Evolutionary conservation across 371 early-diverging fungal genomes (phyloP).

Genomic region (Mucor plumbeus): DNA sequence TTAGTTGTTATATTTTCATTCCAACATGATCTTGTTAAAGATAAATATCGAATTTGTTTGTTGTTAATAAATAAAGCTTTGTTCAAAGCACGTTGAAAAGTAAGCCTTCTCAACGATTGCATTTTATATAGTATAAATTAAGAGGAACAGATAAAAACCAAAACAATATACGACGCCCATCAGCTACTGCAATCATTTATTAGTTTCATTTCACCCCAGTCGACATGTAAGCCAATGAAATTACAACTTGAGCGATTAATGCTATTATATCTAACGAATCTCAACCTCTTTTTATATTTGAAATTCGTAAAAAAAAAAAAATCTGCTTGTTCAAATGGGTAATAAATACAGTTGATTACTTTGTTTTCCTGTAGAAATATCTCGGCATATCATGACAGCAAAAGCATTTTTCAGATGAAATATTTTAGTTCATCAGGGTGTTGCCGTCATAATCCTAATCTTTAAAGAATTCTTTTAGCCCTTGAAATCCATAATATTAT

Average conservation of each 20-base stretch:
- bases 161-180: conserved; percentile 5
- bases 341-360: too few relatives aligned
- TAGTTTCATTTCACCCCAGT: conserved; percentile 1
- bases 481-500: background rate
- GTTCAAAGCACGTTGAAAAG: background rate
- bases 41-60: background rate
- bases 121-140: background rate
- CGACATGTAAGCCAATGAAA: conserved; percentile 5
- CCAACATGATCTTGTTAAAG: background rate
- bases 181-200: background rate
- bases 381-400: too few relatives aligned
- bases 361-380: too few relatives aligned
- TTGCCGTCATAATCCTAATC: background rate
- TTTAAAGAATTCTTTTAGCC: background rate
- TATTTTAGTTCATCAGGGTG: background rate
- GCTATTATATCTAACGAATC: background rate
- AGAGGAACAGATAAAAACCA: background rate
- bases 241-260: background rate
- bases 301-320: background rate
- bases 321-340: background rate
- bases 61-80: background rate
- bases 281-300: background rate
- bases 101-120: background rate
- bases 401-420: background rate
- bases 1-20: conserved; percentile 7